Evolutionary conservation across 352 stramenopile species (phyloP), one percentile per base, ranked within the genome.

Genomic region (Peronospora belbahrii): DNA sequence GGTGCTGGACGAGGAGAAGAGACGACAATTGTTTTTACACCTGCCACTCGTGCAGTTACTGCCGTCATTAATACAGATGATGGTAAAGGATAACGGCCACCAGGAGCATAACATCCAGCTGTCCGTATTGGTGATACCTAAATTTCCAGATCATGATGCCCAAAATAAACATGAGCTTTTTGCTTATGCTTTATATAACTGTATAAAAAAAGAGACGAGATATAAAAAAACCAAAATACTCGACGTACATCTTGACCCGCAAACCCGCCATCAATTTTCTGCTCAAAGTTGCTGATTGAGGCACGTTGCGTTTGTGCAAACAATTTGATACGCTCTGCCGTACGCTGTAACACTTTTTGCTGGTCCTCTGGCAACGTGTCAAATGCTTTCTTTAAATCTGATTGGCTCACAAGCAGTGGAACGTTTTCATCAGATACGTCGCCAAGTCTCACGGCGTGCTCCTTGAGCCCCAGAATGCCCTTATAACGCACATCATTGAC

Each of bases 1-100:
- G 70, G 66, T 2, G 89, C 84, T 0, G 96, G 95, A 18, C 84
- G 75, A 1, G 96, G 96, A 10, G 88, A 98, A 2, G 92, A 78
- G n/a, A 99, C 87, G 20, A 98, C 81, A 27, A 99, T 93, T 9
- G 70, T 97, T 56, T 89, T 62, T 37, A 97, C 96, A 28, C 95
- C 95, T 4, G 95, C 94, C 0, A 97, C 93, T 10, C 89, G 74
- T 15, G 95, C 95, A 0, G 95, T 98, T 31, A 97, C 81, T 5
- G 88, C 92, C 4, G 94, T 99, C 96, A 99, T 99, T 6, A 99
- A 62, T 31, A 99, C 96, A 0, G 92, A 98, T 14, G 95, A 98
- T 15, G 96, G 96, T 17, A 99, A 67, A 8, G 95, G 95, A 70
- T 99, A 99, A 27, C 96, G 83, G 25, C 96, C 96, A 32, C 96